Percentiles rank a stretch among this genome's conserved stretches.
These are phyloP conservation scores for Colletotrichum siamense DNA, from an alignment of 2,329 filamentous ascomycete species.

Conservation along the genomic window DNA sequence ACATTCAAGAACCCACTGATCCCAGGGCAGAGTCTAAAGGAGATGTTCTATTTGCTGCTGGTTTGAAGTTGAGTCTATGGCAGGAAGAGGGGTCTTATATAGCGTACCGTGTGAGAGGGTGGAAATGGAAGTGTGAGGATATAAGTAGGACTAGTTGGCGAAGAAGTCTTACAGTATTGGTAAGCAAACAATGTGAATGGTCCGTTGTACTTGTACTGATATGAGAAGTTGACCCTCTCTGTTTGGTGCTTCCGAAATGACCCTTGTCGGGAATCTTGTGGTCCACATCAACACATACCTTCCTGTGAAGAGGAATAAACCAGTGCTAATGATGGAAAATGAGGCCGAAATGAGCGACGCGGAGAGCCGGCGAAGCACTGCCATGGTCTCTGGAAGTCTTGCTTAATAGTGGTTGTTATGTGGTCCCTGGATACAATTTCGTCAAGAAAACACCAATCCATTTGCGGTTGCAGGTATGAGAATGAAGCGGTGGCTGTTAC, in stretches of 20 bases:
- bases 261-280: accelerated
- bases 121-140: background rate
- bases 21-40: background rate
- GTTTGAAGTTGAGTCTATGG: accelerated
- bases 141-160: background rate
- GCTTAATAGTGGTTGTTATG: no score
- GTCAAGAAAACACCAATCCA: background rate
- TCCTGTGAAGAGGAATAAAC: background rate
- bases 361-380: no score
- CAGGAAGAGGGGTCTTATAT: background rate
- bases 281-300: accelerated
- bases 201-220: no score
- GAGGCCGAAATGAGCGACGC: background rate
- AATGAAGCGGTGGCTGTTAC: background rate
- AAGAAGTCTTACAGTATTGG: background rate
- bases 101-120: background rate
- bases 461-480: background rate
- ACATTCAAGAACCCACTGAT: background rate
- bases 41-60: background rate
- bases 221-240: background rate
- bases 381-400: no score
- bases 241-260: accelerated
- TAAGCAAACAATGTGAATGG: no score
- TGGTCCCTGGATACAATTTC: no score
- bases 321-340: background rate